Percentiles rank a stretch among this genome's conserved stretches.
Evolutionary conservation across 2,329 filamentous ascomycete species (phyloP).

Genomic region (Pseudogymnoascus sp.): DNA sequence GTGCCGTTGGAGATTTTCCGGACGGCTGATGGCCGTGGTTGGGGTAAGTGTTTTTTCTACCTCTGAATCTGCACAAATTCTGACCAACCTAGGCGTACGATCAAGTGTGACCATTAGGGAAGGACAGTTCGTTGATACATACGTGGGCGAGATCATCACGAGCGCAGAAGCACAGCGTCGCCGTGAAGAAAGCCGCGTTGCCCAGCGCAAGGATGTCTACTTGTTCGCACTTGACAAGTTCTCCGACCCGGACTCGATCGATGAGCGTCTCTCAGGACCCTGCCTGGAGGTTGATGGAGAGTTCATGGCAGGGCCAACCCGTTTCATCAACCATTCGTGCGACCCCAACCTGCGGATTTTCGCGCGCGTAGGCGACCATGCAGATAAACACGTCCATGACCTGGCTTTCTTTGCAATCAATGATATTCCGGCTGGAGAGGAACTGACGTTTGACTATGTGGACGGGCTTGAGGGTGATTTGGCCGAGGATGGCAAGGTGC

Average conservation of each 20-base stretch:
- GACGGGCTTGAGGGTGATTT: conserved; percentile 46
- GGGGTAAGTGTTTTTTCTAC: conserved; percentile 45
- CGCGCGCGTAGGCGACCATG: conserved; percentile 68
- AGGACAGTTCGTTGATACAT: conserved; percentile 74
- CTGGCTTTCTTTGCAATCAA: conserved; percentile 66
- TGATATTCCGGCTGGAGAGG: conserved; percentile 56
- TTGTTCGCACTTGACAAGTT: conserved; percentile 80
- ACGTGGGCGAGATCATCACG: conserved; percentile 65
- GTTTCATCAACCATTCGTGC: conserved; percentile 79
- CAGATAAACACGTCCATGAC: conserved; percentile 67
- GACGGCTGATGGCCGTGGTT: conserved; percentile 59
- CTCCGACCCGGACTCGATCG: conserved; percentile 46
- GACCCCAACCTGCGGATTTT: conserved; percentile 74
- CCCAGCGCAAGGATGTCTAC: conserved; percentile 65
- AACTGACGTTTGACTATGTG: conserved; percentile 75
- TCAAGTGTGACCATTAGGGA: conserved; percentile 55
- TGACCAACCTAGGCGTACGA: conserved; percentile 45
- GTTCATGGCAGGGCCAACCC: conserved; percentile 67
- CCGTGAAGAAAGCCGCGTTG: conserved; percentile 46
- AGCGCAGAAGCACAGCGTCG: conserved; percentile 56
- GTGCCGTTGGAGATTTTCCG: conserved; percentile 71
- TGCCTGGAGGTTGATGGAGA: conserved; percentile 59
- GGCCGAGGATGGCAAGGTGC: conserved; percentile 26
- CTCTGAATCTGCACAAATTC: not conserved
- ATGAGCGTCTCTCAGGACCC: conserved; percentile 46